Percentiles rank a stretch among this genome's conserved stretches.
Conservation (phyloP, 2,329 filamentous ascomycete genomes). For the Chalara sp. region DNA sequence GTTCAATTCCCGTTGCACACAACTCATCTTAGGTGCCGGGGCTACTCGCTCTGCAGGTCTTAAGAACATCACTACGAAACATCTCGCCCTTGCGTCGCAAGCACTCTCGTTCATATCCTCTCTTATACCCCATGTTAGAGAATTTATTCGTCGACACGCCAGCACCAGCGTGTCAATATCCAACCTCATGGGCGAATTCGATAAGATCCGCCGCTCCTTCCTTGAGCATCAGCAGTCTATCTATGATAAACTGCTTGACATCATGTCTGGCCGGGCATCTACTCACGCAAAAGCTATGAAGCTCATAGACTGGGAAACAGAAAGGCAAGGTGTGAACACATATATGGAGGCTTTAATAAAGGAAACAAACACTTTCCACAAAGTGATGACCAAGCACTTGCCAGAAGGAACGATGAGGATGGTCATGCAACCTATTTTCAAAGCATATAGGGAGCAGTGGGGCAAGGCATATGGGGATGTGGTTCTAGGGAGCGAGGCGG, state of each 20-base stretch:
- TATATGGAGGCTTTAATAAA: conserved; percentile 70
- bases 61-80: conserved; percentile 94
- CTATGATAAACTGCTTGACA: conserved; percentile 67
- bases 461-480: conserved; percentile 56
- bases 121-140: conserved; percentile 81
- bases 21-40: conserved; percentile 90
- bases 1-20: conserved; percentile 94
- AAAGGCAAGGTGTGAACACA: conserved; percentile 36
- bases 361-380: conserved; percentile 63
- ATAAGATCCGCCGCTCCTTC: conserved; percentile 22
- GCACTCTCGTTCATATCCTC: conserved; percentile 82
- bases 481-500: conserved; percentile 48
- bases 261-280: conserved; percentile 58
- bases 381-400: conserved; percentile 62
- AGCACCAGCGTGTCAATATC: conserved; percentile 44
- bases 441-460: conserved; percentile 60
- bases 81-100: conserved; percentile 86
- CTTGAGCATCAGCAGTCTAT: conserved; percentile 68
- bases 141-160: conserved; percentile 77
- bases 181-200: conserved; percentile 40
- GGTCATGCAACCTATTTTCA: conserved; percentile 66
- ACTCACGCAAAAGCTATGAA: conserved; percentile 58
- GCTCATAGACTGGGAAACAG: conserved; percentile 56
- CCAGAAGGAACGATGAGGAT: conserved; percentile 55
- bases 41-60: conserved; percentile 83